Percentiles rank a stretch among this genome's conserved stretches.
These are phyloP conservation scores for Lecanicillium sp. DNA, from an alignment of 2,329 filamentous ascomycete genomes.

Conservation along the genomic window DNA sequence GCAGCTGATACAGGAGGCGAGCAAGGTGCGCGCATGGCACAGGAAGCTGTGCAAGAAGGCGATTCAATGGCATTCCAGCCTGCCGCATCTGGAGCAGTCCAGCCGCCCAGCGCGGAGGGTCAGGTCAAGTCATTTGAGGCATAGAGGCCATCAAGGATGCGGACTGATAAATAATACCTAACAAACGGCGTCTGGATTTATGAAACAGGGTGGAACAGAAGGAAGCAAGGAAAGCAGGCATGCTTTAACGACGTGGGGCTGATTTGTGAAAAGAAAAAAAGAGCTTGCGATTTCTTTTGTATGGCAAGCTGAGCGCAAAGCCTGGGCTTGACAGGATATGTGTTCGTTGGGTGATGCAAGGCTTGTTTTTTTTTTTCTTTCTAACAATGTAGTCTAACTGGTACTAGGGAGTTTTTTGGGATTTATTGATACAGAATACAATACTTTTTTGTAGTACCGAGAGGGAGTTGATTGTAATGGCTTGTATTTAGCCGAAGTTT, in stretches of 20 bases:
- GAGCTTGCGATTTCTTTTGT: too few relatives aligned
- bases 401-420: constrained; percentile 9
- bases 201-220: constrained; percentile 1
- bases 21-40: constrained; percentile 37
- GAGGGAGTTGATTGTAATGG: too few relatives aligned
- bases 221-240: not conserved
- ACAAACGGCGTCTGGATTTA: constrained; percentile 8
- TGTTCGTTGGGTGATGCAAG: not conserved
- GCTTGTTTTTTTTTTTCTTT: constrained; percentile 6
- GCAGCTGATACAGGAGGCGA: constrained; percentile 41
- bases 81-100: constrained; percentile 33
- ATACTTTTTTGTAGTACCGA: too few relatives aligned
- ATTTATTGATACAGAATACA: not conserved
- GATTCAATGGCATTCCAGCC: constrained; percentile 47
- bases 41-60: constrained; percentile 38
- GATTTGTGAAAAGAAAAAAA: too few relatives aligned
- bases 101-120: constrained; percentile 46
- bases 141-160: constrained; percentile 20
- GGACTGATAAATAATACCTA: constrained; percentile 6
- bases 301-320: too few relatives aligned
- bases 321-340: not conserved
- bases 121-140: constrained; percentile 51
- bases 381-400: constrained; percentile 7
- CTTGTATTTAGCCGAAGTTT: too few relatives aligned
- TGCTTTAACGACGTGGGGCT: too few relatives aligned